phyloP scores from a whole-genome alignment of 140 eudicot genomes.

The Oenanthe javanica region DNA sequence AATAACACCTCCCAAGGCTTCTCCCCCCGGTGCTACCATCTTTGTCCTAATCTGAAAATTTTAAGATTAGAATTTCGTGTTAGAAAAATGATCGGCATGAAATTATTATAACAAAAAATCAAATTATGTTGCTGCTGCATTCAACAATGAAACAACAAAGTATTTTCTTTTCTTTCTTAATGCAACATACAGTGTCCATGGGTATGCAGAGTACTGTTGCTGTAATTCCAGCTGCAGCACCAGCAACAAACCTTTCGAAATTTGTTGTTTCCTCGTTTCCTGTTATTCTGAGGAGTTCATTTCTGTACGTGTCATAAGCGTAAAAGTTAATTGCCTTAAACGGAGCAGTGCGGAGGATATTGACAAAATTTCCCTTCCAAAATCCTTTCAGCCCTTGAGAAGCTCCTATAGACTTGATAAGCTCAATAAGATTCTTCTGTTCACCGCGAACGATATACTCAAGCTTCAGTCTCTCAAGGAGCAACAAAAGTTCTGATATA shows the following conservation, averaged over 20 bases:
- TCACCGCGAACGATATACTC: slow-evolving; percentile 96
- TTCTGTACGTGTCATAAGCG: slow-evolving; percentile 86
- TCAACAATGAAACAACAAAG: neutral
- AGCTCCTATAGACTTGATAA: slow-evolving; percentile 57
- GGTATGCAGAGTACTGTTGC: slow-evolving; percentile 94
- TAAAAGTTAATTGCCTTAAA: slow-evolving; percentile 85
- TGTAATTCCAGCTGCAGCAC: slow-evolving; percentile 95
- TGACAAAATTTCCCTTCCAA: slow-evolving; percentile 97
- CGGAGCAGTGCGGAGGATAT: slow-evolving; percentile 91
- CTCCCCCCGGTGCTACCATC: slow-evolving; percentile 98
- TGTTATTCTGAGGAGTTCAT: slow-evolving; percentile 50
- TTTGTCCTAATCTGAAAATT: slow-evolving; percentile 67
- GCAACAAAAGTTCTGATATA: slow-evolving; percentile 80
- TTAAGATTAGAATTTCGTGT: neutral
- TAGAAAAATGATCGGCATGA: too few species aligned
- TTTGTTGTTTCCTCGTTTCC: slow-evolving; percentile 77
- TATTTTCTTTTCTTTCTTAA: neutral
- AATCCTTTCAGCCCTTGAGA: slow-evolving; percentile 82
- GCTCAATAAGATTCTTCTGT: slow-evolving; percentile 66
- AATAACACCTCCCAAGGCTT: slow-evolving; percentile 77
- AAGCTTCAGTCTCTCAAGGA: slow-evolving; percentile 92
- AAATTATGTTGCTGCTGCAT: neutral
- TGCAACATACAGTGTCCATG: slow-evolving; percentile 78
- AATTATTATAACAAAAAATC: neutral
- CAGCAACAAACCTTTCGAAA: slow-evolving; percentile 81